These are phyloP conservation scores for Chalciporus sphaerocephalus DNA, from an alignment of 768 basidiomycete genomes.

Conservation along the genomic window DNA sequence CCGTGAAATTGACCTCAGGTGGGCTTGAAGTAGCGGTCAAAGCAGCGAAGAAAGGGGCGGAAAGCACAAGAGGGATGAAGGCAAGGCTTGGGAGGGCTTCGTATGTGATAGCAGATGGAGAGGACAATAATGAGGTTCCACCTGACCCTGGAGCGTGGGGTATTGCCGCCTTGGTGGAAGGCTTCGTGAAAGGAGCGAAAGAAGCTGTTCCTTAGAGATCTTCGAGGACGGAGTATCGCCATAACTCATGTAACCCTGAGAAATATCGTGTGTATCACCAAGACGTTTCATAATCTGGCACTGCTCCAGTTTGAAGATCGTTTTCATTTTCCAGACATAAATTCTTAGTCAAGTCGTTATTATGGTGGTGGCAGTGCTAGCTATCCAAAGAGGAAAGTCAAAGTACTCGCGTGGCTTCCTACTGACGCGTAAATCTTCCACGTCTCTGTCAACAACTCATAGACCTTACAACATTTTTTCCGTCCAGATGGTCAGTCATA, in stretches of 20 bases:
- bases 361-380: background rate
- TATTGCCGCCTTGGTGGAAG: constrained; percentile 39
- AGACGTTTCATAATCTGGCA: too few species aligned
- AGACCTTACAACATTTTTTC: background rate
- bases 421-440: background rate
- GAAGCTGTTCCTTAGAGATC: background rate
- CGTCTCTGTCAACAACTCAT: background rate
- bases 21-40: constrained; percentile 17
- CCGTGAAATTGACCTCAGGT: constrained; percentile 1
- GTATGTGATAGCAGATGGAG: constrained; percentile 37
- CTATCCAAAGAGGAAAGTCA: too few species aligned
- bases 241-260: too few species aligned
- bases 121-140: constrained; percentile 25
- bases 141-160: constrained; percentile 60
- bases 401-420: too few species aligned
- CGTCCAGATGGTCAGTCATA: background rate
- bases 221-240: too few species aligned
- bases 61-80: constrained; percentile 44
- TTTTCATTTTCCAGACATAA: too few species aligned
- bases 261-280: too few species aligned
- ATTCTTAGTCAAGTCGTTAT: too few species aligned
- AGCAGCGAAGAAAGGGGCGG: constrained; percentile 41
- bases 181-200: constrained; percentile 28
- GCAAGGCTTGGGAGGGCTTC: constrained; percentile 48
- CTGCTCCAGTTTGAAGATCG: too few species aligned